Base-by-base conservation (phyloP, 345 rosid genomes). In the Viola odorata region DNA sequence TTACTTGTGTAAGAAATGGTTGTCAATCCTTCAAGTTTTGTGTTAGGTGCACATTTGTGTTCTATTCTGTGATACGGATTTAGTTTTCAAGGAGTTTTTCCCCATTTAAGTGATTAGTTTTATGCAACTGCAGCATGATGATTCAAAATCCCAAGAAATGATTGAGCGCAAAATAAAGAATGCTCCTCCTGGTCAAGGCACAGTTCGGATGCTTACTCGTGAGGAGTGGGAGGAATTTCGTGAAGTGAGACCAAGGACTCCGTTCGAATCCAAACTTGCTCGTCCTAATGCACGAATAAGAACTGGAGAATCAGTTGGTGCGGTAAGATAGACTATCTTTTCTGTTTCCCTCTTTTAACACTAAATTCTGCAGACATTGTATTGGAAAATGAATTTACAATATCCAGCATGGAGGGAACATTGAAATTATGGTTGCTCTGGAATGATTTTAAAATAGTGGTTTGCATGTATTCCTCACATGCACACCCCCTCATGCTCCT, bases 231-330 rank as follows among this genome's bases (percentile, higher is more conserved):
- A 84, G 51, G 80, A 81, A 62, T 60, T 90, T 60, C 80, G 88
- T 56, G 96, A 90, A 74, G 86, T 85, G 70, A 87, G 99, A 75
- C 95, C 99, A 38, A 80, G 95, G 80, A 90, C 97, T 53, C 97
- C 96, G 42, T 90, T 90, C 38, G 99, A 94, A 74, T 94, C 99
- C 69, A 87, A 78, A 80, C 88, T 87, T 75, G 96, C 96, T 66
- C 89, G 96, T 53, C 89, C 95, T 55, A 84, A 83, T 72, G 96
- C 97, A 23, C 71, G 69, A 55, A 78, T 94, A 72, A 90, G 99
- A 78, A 83, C 87, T 1, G 97, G 88, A 65, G 98, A 90, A 67
- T 66, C 84, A 37, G 13, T 88, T 53, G 75, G 45, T 54, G 74
- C 56, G 97, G 98, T 92, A 63, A 74, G 69, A 15, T 54, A 3